Conservation (phyloP, 257 asterid genomes). For the Solanum bukasovii region DNA sequence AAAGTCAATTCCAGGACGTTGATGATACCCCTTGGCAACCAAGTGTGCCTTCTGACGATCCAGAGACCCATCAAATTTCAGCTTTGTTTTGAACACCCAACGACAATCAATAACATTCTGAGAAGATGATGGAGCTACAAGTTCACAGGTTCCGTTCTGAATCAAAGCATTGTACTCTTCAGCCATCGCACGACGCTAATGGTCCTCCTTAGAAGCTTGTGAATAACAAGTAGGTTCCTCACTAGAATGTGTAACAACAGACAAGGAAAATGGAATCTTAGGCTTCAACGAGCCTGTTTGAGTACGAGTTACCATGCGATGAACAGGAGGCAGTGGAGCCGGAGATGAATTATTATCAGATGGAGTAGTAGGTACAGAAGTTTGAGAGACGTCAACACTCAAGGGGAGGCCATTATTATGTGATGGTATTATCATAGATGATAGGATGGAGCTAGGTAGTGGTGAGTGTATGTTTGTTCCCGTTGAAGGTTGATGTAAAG, state of each 20-base stretch:
- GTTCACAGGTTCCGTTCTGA: background rate
- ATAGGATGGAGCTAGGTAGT: background rate
- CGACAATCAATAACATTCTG: background rate
- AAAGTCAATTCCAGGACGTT: background rate
- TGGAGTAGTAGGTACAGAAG: background rate
- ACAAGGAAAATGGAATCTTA: background rate
- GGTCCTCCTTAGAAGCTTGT: background rate
- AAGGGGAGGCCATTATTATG: background rate
- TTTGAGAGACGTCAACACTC: background rate
- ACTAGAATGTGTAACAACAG: background rate
- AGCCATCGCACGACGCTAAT: background rate
- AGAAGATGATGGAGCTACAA: background rate
- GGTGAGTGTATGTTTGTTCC: background rate
- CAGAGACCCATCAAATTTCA: background rate
- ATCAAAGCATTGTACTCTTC: background rate
- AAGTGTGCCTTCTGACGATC: background rate
- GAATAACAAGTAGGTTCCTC: background rate
- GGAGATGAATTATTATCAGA: background rate
- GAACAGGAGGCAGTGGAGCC: background rate
- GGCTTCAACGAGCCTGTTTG: background rate
- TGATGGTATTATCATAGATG: background rate
- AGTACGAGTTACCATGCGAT: background rate
- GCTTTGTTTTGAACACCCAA: background rate
- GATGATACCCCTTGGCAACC: background rate
- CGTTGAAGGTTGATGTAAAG: background rate